phyloP scores from a whole-genome alignment of 1,139 yeast genomes.

The Taphrina communis region DNA sequence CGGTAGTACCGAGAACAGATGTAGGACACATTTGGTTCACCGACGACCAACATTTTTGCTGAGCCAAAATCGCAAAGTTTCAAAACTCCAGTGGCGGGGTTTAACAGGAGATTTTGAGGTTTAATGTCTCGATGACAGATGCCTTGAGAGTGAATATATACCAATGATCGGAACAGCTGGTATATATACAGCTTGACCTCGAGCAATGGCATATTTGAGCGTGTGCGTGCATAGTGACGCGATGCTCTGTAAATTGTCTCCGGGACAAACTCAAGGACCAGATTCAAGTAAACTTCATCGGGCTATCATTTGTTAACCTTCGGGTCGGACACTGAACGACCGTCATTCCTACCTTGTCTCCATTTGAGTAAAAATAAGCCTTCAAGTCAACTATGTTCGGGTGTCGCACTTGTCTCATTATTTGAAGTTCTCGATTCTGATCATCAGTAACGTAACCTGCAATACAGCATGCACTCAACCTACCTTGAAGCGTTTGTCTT shows the following conservation, averaged over 20 bases:
- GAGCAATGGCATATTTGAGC: slow-evolving; percentile 79
- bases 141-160: slow-evolving; percentile 86
- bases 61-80: slow-evolving; percentile 98
- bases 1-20: slow-evolving; percentile 95
- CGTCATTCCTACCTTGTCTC: slow-evolving; percentile 51
- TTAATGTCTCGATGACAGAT: slow-evolving; percentile 97
- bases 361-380: slow-evolving; percentile 87
- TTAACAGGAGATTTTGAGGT: slow-evolving; percentile 90
- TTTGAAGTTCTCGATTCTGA: slow-evolving; percentile 86
- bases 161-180: slow-evolving; percentile 87
- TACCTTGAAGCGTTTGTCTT: slow-evolving; percentile 85
- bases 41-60: slow-evolving; percentile 88
- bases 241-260: slow-evolving; percentile 91
- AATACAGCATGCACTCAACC: background rate
- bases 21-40: slow-evolving; percentile 93
- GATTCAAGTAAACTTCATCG: slow-evolving; percentile 81
- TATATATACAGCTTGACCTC: slow-evolving; percentile 90
- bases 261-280: slow-evolving; percentile 89
- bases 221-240: slow-evolving; percentile 78
- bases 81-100: slow-evolving; percentile 72
- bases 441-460: background rate
- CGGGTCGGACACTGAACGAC: too few relatives aligned
- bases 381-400: slow-evolving; percentile 85
- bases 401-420: slow-evolving; percentile 88
- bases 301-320: slow-evolving; percentile 40